A percentile compares a stretch with the other conserved stretches of the same genome.
phyloP scores from a whole-genome alignment of 305 asterid genomes.

The Nicotiana rustica region DNA sequence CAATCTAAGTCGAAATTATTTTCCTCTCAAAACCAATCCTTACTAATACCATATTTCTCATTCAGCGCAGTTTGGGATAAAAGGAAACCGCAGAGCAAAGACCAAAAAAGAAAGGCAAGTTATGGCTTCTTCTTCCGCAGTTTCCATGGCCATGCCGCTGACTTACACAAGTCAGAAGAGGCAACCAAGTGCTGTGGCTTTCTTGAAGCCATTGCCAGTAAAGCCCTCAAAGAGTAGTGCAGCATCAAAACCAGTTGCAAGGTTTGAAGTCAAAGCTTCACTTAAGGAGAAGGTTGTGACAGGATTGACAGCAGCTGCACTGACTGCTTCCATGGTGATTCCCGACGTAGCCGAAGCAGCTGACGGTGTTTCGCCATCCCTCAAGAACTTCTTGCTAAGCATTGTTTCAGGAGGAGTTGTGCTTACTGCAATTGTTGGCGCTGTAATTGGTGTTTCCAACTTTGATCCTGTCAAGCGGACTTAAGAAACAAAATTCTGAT shows the following conservation, averaged over 20 bases:
- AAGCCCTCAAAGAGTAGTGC: conserved; percentile 47
- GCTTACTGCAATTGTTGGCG: conserved; percentile 62
- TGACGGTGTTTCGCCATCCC: conserved; percentile 64
- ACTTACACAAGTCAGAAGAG: conserved; percentile 57
- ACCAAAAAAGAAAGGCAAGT: not conserved
- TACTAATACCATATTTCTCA: conserved; percentile 32
- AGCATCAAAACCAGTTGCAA: conserved; percentile 47
- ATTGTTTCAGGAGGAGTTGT: conserved; percentile 86
- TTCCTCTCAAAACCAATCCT: conserved; percentile 39
- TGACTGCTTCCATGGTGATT: conserved; percentile 69
- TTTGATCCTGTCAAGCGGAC: conserved; percentile 88
- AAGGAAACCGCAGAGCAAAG: not conserved
- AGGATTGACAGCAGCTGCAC: conserved; percentile 76
- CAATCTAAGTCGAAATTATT: conserved; percentile 34
- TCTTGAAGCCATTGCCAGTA: conserved; percentile 66
- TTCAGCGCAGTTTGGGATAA: not conserved
- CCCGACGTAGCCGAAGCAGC: conserved; percentile 88
- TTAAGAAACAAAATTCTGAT: conserved; percentile 48
- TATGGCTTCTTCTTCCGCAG: conserved; percentile 82
- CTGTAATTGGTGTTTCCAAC: conserved; percentile 76
- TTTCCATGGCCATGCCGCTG: conserved; percentile 67
- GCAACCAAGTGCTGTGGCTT: conserved; percentile 46
- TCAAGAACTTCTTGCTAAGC: conserved; percentile 88
- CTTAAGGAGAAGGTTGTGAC: conserved; percentile 78
- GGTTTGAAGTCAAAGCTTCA: conserved; percentile 64